phyloP scores from a whole-genome alignment of 345 rosid species.

The Citrus sp. region DNA sequence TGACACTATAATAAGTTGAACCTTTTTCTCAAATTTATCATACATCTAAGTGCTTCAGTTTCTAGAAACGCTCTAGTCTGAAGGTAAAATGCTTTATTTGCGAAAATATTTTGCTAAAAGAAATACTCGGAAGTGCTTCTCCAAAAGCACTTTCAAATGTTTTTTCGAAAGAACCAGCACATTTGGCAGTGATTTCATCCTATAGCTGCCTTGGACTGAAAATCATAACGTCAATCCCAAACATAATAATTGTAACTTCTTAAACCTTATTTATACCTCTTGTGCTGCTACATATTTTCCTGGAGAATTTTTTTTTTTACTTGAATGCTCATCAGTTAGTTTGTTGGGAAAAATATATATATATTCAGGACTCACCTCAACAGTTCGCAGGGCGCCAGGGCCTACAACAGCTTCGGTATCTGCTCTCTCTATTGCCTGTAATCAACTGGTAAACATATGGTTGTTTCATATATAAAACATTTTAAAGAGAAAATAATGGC shows the following conservation, averaged over 20 bases:
- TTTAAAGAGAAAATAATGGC: neutral
- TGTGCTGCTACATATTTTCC: too few relatives aligned
- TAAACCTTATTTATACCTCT: neutral
- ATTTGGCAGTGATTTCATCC: too few relatives aligned
- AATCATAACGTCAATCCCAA: too few relatives aligned
- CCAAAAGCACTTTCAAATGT: neutral
- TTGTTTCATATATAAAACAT: too few relatives aligned
- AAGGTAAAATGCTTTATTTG: neutral
- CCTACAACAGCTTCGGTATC: neutral
- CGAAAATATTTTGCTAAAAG: neutral
- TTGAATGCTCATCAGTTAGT: neutral
- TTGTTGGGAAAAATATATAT: neutral
- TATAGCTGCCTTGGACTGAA: too few relatives aligned
- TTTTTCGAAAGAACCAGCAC: neutral
- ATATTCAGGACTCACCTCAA: slow-evolving; percentile 5
- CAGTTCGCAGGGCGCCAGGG: neutral
- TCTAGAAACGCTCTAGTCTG: neutral
- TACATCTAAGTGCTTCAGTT: neutral
- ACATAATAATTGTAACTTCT: too few relatives aligned
- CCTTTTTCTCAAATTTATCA: neutral
- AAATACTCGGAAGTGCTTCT: neutral
- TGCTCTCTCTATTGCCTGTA: neutral
- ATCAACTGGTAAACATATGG: slow-evolving; percentile 4
- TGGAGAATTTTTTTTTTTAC: too few relatives aligned
- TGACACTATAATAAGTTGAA: too few relatives aligned